Evolutionary conservation across 768 basidiomycete genomes (phyloP).

Genomic region (Suillus americanus): DNA sequence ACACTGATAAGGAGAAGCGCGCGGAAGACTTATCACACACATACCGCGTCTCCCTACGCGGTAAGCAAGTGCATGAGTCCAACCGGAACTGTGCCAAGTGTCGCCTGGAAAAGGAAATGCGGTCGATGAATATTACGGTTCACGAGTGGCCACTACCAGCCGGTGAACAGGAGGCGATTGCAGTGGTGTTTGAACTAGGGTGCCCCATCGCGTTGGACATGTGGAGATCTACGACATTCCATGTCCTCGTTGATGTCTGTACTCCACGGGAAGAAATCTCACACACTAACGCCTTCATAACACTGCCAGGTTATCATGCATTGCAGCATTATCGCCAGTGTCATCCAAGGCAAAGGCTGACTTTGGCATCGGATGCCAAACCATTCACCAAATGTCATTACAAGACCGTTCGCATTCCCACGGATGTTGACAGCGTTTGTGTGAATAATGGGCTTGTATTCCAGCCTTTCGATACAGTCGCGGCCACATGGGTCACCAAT

Average conservation of each 20-base stretch:
- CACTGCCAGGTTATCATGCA: slow-evolving; percentile 14
- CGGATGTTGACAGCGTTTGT: slow-evolving; percentile 15
- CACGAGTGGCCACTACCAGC: slow-evolving; percentile 50
- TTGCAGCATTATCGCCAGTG: slow-evolving; percentile 14
- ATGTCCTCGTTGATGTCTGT: slow-evolving; percentile 39
- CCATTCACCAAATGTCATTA: slow-evolving; percentile 22
- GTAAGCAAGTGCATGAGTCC: neutral
- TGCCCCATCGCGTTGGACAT: slow-evolving; percentile 40
- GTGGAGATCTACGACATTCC: slow-evolving; percentile 45
- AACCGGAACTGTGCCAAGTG: slow-evolving; percentile 30
- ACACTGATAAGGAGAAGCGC: neutral
- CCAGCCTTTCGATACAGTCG: slow-evolving; percentile 28
- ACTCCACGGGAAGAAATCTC: slow-evolving; percentile 6
- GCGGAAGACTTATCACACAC: neutral
- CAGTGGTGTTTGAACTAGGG: slow-evolving; percentile 42
- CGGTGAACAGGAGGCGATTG: slow-evolving; percentile 20
- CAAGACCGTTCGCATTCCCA: slow-evolving; percentile 13
- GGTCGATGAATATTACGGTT: slow-evolving; percentile 29
- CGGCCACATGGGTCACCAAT: slow-evolving; percentile 13
- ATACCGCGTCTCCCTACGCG: neutral
- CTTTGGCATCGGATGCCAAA: slow-evolving; percentile 24
- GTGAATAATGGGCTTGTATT: slow-evolving; percentile 36
- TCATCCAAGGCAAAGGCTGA: slow-evolving; percentile 20
- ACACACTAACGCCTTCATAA: slow-evolving; percentile 9
- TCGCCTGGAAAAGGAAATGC: slow-evolving; percentile 15